Percentiles rank a stretch among this genome's conserved stretches.
Evolutionary conservation across 768 basidiomycete genomes (phyloP).

Genomic region (Leccinum imitatum): DNA sequence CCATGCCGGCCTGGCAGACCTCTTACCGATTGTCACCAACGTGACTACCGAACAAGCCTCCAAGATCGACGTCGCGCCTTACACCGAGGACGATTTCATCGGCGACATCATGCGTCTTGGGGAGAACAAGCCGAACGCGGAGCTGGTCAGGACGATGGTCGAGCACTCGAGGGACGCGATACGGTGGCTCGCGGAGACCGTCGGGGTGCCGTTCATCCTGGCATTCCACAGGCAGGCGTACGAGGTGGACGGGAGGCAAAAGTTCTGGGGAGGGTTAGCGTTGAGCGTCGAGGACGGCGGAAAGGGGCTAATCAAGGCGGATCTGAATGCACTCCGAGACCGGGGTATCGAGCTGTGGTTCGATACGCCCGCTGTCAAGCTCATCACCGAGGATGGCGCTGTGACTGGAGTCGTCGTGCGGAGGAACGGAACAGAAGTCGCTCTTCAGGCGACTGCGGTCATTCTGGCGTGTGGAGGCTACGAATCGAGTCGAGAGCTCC

Average conservation of each 20-base stretch:
- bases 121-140: conserved; percentile 46
- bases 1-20: conserved; percentile 58
- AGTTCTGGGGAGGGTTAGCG: conserved; percentile 71
- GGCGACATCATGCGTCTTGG: conserved; percentile 62
- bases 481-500: conserved; percentile 54
- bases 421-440: conserved; percentile 35
- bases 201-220: conserved; percentile 54
- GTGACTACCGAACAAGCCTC: conserved; percentile 41
- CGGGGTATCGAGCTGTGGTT: conserved; percentile 60
- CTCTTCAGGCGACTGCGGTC: conserved; percentile 45
- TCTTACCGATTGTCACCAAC: conserved; percentile 53
- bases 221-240: conserved; percentile 70
- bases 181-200: conserved; percentile 52
- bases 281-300: conserved; percentile 64
- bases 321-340: conserved; percentile 46
- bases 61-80: conserved; percentile 58
- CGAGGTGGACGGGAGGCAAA: conserved; percentile 57
- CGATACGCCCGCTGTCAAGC: conserved; percentile 43
- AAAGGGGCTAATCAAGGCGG: conserved; percentile 62
- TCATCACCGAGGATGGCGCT: conserved; percentile 34
- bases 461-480: conserved; percentile 68
- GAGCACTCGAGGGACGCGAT: conserved; percentile 42
- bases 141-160: conserved; percentile 52
- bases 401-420: conserved; percentile 49
- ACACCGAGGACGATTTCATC: conserved; percentile 53